Percentiles rank a stretch among this genome's conserved stretches.
Evolutionary conservation across 176 grass and related monocot species (phyloP).

Genomic region (Rhynchospora breviuscula): DNA sequence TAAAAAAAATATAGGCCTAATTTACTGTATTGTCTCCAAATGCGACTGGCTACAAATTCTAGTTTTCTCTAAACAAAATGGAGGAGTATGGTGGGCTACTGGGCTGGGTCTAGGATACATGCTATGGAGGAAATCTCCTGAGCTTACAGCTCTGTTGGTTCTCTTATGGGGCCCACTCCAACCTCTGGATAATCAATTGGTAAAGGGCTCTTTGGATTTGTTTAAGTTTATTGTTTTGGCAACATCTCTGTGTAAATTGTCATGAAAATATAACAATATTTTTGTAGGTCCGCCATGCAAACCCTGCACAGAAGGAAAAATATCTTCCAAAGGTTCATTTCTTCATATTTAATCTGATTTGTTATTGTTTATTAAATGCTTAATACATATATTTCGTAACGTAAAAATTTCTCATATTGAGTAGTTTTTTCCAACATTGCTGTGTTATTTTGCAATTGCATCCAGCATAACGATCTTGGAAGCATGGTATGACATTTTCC

Average conservation of each 20-base stretch:
- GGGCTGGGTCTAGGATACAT: conserved; percentile 81
- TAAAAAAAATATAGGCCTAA: neutral
- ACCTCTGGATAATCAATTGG: conserved; percentile 96
- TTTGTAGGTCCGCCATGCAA: conserved; percentile 75
- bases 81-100: conserved; percentile 83
- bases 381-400: neutral
- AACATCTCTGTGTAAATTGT: neutral
- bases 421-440: neutral
- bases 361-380: neutral
- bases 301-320: conserved; percentile 55
- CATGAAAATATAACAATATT: neutral
- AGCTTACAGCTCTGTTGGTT: conserved; percentile 87
- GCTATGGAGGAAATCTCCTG: conserved; percentile 95
- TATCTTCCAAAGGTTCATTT: conserved; percentile 68
- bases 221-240: neutral
- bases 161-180: conserved; percentile 88
- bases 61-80: conserved; percentile 2
- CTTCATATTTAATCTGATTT: neutral
- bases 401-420: neutral
- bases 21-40: neutral
- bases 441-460: neutral
- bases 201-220: conserved; percentile 13
- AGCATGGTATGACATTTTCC: neutral
- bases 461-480: neutral
- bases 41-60: neutral